Evolutionary conservation across 2,329 filamentous ascomycete species (phyloP).

Genomic region (Neonectria sp.): DNA sequence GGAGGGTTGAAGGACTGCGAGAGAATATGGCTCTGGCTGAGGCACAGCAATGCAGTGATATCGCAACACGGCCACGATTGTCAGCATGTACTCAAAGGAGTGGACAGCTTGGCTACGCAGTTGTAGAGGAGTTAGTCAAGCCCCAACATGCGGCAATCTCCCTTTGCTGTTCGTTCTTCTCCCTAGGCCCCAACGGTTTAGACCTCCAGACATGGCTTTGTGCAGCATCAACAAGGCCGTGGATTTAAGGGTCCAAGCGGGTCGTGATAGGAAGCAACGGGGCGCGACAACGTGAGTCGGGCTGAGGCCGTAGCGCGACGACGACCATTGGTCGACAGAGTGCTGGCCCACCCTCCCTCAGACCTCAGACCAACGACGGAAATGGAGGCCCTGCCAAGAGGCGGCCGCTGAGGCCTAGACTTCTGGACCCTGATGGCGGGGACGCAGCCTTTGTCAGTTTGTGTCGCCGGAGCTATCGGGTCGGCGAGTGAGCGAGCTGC

Average conservation of each 20-base stretch:
- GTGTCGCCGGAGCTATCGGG: slow-evolving; percentile 24
- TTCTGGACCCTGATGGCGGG: slow-evolving; percentile 5
- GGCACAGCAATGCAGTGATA: slow-evolving; percentile 23
- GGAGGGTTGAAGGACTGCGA: slow-evolving; percentile 19
- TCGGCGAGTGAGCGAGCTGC: slow-evolving; percentile 28
- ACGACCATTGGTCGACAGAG: slow-evolving; percentile 12
- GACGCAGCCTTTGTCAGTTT: slow-evolving; percentile 22
- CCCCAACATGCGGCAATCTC: neutral
- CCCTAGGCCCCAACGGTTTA: neutral
- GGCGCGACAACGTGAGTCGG: slow-evolving; percentile 2
- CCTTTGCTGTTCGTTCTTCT: neutral
- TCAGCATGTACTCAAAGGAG: slow-evolving; percentile 11
- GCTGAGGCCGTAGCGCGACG: neutral
- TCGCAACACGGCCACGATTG: slow-evolving; percentile 17
- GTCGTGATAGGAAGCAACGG: slow-evolving; percentile 15
- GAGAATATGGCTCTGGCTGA: slow-evolving; percentile 11
- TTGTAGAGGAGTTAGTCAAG: slow-evolving; percentile 9
- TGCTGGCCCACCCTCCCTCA: slow-evolving; percentile 29
- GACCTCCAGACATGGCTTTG: slow-evolving; percentile 1
- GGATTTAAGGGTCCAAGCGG: slow-evolving; percentile 12
- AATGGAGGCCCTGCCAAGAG: slow-evolving; percentile 35
- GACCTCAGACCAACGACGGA: slow-evolving; percentile 23
- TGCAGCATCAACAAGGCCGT: neutral
- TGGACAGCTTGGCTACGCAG: slow-evolving; percentile 7
- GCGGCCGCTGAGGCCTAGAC: slow-evolving; percentile 38